Conservation (phyloP, 1,139 yeast genomes). For the Pichia sp. region DNA sequence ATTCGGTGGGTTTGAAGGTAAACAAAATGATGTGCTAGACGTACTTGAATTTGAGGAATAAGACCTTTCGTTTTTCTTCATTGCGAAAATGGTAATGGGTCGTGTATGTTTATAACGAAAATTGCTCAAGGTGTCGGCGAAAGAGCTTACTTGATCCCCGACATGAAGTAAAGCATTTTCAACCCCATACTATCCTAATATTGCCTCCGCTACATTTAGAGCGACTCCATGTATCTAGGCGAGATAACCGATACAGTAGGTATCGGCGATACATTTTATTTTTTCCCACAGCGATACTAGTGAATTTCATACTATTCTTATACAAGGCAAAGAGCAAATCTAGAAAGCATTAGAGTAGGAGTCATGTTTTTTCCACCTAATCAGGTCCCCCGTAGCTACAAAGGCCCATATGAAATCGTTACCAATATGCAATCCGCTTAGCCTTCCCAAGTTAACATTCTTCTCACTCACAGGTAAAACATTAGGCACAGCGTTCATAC, state of each 20-base stretch:
- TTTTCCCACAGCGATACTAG: not conserved
- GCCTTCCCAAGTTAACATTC: constrained; percentile 37
- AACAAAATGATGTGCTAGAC: constrained; percentile 18
- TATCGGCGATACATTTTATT: not conserved
- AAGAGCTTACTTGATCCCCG: not conserved
- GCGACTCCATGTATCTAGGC: not conserved
- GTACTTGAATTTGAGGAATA: constrained; percentile 18
- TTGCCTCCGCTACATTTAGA: not conserved
- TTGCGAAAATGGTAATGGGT: not conserved
- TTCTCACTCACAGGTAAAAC: constrained; percentile 32
- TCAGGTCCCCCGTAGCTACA: constrained; percentile 50
- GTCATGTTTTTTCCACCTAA: constrained; percentile 34
- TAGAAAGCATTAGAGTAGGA: not conserved
- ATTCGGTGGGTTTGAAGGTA: constrained; percentile 19
- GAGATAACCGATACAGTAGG: not conserved
- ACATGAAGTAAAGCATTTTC: not conserved
- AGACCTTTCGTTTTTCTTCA: constrained; percentile 7
- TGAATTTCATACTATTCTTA: not conserved
- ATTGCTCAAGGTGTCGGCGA: not conserved
- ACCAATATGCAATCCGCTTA: constrained; percentile 42
- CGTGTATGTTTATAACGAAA: not conserved
- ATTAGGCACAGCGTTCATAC: constrained; percentile 26
- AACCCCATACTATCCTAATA: not conserved
- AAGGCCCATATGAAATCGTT: constrained; percentile 46
- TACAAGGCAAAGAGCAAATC: not conserved